Percentiles rank a stretch among this genome's conserved stretches.
phyloP scores from a whole-genome alignment of 1,284 basidiomycete genomes.

The Fistulina hepatica region DNA sequence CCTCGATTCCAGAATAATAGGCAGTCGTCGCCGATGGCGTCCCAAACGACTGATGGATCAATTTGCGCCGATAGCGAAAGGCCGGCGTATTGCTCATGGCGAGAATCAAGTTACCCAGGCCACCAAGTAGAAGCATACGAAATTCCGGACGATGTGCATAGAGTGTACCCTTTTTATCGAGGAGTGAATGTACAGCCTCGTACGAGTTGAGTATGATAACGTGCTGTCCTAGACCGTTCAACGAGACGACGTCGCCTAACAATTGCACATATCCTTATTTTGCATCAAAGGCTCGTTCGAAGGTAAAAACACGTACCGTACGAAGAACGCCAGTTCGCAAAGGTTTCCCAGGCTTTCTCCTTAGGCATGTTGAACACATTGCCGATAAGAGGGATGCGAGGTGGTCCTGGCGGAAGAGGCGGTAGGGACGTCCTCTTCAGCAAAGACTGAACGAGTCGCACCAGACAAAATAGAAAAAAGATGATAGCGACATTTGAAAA shows the following conservation, averaged over 20 bases:
- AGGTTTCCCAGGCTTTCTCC: constrained; percentile 5
- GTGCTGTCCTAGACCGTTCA: neutral
- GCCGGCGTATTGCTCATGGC: too few relatives aligned
- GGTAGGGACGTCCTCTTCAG: neutral
- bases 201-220: neutral
- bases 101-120: too few relatives aligned
- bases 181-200: neutral
- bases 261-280: neutral
- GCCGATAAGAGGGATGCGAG: constrained; percentile 5
- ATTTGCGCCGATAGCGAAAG: too few relatives aligned
- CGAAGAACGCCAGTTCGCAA: constrained; percentile 4
- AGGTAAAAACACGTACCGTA: constrained; percentile 1
- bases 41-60: too few relatives aligned
- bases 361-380: constrained; percentile 6
- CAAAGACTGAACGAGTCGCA: neutral
- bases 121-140: too few relatives aligned
- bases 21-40: too few relatives aligned
- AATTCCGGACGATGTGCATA: too few relatives aligned
- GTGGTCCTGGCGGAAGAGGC: constrained; percentile 9
- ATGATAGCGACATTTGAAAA: too few relatives aligned
- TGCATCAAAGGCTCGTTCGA: neutral
- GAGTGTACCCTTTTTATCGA: too few relatives aligned
- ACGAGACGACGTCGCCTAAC: neutral
- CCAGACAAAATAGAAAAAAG: too few relatives aligned
- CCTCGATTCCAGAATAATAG: too few relatives aligned